Percentiles rank a stretch among this genome's conserved stretches.
Evolutionary conservation across 139 green algal genomes (phyloP).

Genomic region (Volvox africanus): DNA sequence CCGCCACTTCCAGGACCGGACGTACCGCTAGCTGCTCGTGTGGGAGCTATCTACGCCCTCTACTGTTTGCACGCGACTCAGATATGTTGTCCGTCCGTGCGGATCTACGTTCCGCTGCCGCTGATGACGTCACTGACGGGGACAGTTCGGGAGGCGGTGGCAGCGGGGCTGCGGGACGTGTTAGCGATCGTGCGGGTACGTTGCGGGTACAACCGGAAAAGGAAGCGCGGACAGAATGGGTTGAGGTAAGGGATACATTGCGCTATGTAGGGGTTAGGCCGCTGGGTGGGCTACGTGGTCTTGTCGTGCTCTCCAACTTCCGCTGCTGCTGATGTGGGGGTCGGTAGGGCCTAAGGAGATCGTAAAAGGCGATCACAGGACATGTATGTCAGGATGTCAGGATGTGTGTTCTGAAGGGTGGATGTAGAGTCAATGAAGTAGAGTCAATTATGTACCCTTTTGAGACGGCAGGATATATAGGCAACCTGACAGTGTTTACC

Average conservation of each 20-base stretch:
- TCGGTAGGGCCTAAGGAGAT: no score
- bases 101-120: constrained; percentile 39
- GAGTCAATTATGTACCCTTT: no score
- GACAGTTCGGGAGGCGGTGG: constrained; percentile 26
- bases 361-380: no score
- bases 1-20: constrained; percentile 13
- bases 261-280: neutral
- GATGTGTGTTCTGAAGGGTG: no score
- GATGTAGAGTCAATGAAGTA: no score
- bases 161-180: neutral
- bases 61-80: constrained; percentile 44
- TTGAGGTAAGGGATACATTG: neutral
- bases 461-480: no score
- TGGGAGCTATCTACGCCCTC: constrained; percentile 13
- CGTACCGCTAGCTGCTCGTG: constrained; percentile 29
- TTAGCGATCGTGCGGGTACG: neutral
- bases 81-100: neutral
- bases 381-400: no score
- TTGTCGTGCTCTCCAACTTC: no score
- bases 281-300: no score
- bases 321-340: no score
- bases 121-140: constrained; percentile 17
- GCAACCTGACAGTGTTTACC: no score
- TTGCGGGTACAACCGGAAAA: neutral
- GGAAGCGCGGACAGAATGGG: neutral